phyloP scores from a whole-genome alignment of 768 basidiomycete species.

The Hypholoma sublateritium region DNA sequence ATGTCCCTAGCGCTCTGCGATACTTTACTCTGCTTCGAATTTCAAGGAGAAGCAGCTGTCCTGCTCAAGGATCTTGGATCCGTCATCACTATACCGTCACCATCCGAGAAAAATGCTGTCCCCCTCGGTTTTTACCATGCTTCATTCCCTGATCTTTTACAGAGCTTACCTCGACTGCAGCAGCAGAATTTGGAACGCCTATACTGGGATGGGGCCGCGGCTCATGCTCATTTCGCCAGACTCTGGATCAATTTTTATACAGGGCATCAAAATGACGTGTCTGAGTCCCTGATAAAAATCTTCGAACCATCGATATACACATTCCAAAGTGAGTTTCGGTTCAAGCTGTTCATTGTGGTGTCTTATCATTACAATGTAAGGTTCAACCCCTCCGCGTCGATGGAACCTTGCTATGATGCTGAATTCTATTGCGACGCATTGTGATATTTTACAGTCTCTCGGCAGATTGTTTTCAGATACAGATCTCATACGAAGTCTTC shows the following conservation, averaged over 20 bases:
- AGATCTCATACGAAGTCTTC: not conserved
- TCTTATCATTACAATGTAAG: too few species aligned
- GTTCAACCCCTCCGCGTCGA: too few species aligned
- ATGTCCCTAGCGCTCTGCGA: not conserved
- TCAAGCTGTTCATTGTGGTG: too few species aligned
- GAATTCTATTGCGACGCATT: not conserved
- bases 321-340: not conserved
- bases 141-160: not conserved
- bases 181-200: not conserved
- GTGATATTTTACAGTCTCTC: not conserved
- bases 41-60: not conserved
- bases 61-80: not conserved
- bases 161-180: not conserved
- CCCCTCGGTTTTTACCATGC: not conserved
- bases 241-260: not conserved
- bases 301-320: not conserved
- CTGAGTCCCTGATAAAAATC: not conserved
- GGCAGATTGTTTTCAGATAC: not conserved
- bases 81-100: not conserved
- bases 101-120: not conserved
- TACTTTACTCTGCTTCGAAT: not conserved
- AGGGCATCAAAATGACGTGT: not conserved
- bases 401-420: too few species aligned
- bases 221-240: not conserved
- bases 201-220: not conserved